Base-by-base conservation (phyloP, 192 early-diverging fungal species). In the Rhizophagus clarus region DNA sequence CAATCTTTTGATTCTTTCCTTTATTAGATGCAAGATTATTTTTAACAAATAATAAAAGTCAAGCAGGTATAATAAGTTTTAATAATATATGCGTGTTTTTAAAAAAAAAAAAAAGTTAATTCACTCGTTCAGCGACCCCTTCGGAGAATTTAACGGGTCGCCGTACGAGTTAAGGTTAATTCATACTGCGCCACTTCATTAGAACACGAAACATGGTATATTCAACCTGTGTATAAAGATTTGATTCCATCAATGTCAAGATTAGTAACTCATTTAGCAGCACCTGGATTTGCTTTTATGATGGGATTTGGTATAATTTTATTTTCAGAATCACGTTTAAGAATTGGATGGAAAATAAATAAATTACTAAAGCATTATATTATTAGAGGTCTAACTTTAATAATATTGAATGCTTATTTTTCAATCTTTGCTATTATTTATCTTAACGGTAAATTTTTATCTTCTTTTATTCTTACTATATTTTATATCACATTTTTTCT, bases 271-370 rank as follows among this genome's bases (percentile, higher is more conserved):
- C 64, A 66, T 66, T 66, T 66, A 31, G 64, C 64, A 17, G 28
- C 64, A 17, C 31, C 31, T 14, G 64, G 64, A 17, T 66, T 66
- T 31, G 28, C 64, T 15, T 67, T 67, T 67, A 9, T 67, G 11
- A 67, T 31, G 63, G 63, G 63, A 31, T 17, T 67, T 67, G 64
- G 64, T 7, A 67, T 31, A 31, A 17, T 67, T 67, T 67, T 67
- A 32, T 67, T 67, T 63, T 67, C 28, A 2, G 11, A 67, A 67
- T 32, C 64, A 6, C 8, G 64, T 31, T 24, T 67, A 66, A 66
- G 14, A 7, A 31, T 32, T 7, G 64, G 64, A 15, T 67, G 64
- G 64, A 12, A 28, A 15, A 5, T 67, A 31, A 31, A 28, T 7
- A 14, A 28, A 17, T 67, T 67, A 28, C 4, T 17, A 17, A 8